Evolutionary conservation across 257 asterid species (phyloP).

Genomic region (Cynanchum wilfordii): DNA sequence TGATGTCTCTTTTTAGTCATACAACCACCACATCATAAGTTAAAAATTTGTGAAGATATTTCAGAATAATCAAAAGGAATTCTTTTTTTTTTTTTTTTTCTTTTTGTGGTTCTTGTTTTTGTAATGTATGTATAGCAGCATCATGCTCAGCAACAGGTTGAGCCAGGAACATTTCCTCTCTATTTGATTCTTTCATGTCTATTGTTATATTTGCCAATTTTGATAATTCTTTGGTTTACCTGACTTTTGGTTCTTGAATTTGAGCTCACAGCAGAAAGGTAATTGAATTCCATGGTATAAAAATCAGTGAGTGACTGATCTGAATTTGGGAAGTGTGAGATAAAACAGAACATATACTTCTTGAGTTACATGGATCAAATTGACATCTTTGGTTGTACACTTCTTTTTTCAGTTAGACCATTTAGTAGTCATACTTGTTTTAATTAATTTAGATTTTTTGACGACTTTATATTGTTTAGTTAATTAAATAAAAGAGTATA

Average conservation of each 20-base stretch:
- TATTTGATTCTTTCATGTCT: conserved; percentile 10
- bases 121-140: conserved; percentile 17
- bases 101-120: neutral
- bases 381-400: too few relatives aligned
- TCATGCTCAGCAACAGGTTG: conserved; percentile 2
- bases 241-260: neutral
- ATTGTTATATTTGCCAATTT: neutral
- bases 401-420: too few relatives aligned
- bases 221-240: neutral
- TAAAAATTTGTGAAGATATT: conserved; percentile 31
- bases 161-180: neutral
- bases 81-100: neutral
- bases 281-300: neutral
- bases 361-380: too few relatives aligned
- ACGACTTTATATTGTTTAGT: too few relatives aligned
- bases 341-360: too few relatives aligned
- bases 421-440: too few relatives aligned
- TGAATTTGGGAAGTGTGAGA: too few relatives aligned
- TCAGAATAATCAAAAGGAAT: conserved; percentile 27
- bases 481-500: too few relatives aligned
- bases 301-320: too few relatives aligned
- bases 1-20: conserved; percentile 29
- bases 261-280: neutral
- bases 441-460: too few relatives aligned
- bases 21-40: conserved; percentile 29